These are phyloP conservation scores for Eudorina sp. DNA, from an alignment of 139 green algal genomes.

Conservation along the genomic window DNA sequence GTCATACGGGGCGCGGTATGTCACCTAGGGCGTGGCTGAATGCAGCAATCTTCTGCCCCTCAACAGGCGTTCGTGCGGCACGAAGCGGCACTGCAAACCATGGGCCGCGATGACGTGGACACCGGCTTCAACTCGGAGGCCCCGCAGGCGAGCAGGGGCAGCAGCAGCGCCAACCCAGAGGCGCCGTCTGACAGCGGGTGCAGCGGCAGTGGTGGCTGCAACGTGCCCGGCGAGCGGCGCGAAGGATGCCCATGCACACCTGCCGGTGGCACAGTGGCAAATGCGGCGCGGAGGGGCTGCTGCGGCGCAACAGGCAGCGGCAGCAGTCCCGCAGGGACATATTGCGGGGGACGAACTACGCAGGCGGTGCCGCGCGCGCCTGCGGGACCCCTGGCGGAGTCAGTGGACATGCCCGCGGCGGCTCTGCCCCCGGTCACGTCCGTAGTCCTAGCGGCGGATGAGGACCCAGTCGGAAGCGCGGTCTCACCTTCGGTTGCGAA, in stretches of 20 bases:
- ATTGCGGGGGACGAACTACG: neutral
- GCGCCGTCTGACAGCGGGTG: neutral
- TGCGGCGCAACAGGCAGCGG: neutral
- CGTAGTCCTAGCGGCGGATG: neutral
- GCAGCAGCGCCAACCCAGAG: neutral
- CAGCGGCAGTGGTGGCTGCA: neutral
- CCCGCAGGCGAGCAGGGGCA: neutral
- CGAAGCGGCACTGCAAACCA: neutral
- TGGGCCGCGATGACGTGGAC: neutral
- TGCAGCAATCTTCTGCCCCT: too few relatives aligned
- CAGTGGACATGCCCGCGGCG: neutral
- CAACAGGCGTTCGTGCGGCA: neutral
- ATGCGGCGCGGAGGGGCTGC: neutral
- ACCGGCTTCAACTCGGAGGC: neutral
- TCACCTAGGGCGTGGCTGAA: too few relatives aligned
- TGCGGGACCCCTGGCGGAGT: neutral
- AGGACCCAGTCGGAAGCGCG: neutral
- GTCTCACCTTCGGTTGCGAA: too few relatives aligned
- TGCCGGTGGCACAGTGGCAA: neutral
- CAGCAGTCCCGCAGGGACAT: too few relatives aligned
- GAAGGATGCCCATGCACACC: neutral
- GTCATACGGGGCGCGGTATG: too few relatives aligned
- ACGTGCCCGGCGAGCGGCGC: neutral
- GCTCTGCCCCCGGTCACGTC: neutral
- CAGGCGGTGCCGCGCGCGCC: neutral